A percentile compares a stretch with the other conserved stretches of the same genome.
These are phyloP conservation scores for Iris pallida DNA, from an alignment of 116 monocot species.

Conservation along the genomic window DNA sequence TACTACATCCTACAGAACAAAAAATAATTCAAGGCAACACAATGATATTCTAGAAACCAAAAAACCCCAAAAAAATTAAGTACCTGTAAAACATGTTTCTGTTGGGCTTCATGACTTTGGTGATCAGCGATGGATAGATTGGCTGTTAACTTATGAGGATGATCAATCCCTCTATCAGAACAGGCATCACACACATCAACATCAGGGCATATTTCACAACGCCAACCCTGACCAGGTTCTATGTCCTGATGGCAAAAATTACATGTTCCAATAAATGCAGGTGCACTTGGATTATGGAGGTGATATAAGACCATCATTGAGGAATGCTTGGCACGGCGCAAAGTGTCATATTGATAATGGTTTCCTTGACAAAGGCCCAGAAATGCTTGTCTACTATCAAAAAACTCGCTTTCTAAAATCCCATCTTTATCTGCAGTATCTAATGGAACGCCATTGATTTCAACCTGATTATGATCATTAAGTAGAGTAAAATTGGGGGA, in stretches of 20 bases:
- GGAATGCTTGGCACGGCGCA: slow-evolving; percentile 11
- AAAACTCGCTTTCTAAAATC: slow-evolving; percentile 9
- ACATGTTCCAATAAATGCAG: slow-evolving; percentile 8
- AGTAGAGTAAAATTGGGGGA: background rate
- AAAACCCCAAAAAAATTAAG: background rate
- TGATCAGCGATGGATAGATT: slow-evolving; percentile 52
- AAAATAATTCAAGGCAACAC: background rate
- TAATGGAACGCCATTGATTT: slow-evolving; percentile 1
- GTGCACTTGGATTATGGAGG: slow-evolving; percentile 14
- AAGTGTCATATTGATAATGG: slow-evolving; percentile 16
- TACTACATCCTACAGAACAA: no score
- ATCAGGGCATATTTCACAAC: slow-evolving; percentile 2
- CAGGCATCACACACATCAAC: slow-evolving; percentile 11
- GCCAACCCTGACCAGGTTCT: slow-evolving; percentile 10
- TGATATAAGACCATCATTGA: slow-evolving; percentile 17
- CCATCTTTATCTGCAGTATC: slow-evolving; percentile 15
- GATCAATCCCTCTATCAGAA: slow-evolving; percentile 1
- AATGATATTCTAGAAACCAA: background rate
- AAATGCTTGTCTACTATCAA: slow-evolving; percentile 13
- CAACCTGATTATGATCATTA: background rate
- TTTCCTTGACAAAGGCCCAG: slow-evolving; percentile 17
- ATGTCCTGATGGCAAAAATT: slow-evolving; percentile 6
- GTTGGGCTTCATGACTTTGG: slow-evolving; percentile 68
- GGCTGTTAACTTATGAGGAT: slow-evolving; percentile 52
- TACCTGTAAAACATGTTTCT: slow-evolving; percentile 60